phyloP scores from a whole-genome alignment of 1,284 basidiomycete genomes.

The Cutaneotrichosporon arboriforme region DNA sequence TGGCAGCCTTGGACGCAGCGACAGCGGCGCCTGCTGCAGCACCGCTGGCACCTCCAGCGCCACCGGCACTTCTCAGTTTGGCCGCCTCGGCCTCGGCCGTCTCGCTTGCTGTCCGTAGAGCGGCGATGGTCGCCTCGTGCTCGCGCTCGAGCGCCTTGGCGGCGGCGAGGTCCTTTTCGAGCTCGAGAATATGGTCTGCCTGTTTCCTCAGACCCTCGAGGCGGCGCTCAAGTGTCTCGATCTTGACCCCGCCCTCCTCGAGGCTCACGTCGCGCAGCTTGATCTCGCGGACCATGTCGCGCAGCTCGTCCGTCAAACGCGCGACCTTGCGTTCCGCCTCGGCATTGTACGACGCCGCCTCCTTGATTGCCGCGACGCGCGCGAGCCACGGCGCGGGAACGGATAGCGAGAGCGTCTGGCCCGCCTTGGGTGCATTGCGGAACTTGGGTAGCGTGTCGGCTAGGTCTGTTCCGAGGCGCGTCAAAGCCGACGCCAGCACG shows the following conservation, averaged over 20 bases:
- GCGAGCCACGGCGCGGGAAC: constrained; percentile 79
- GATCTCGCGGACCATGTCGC: constrained; percentile 74
- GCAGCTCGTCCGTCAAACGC: constrained; percentile 81
- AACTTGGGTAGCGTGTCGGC: constrained; percentile 63
- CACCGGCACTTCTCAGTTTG: constrained; percentile 65
- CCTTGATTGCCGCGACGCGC: constrained; percentile 81
- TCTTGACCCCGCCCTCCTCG: constrained; percentile 85
- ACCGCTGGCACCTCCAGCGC: constrained; percentile 34
- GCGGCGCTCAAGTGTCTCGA: constrained; percentile 87
- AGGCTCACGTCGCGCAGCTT: constrained; percentile 80
- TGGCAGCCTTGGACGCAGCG: not conserved
- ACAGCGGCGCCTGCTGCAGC: constrained; percentile 53
- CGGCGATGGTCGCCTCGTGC: constrained; percentile 88
- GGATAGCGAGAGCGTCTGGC: constrained; percentile 49
- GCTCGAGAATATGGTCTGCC: constrained; percentile 71
- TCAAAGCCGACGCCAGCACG: constrained; percentile 63
- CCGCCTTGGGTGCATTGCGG: constrained; percentile 63
- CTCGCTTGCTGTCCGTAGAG: constrained; percentile 83
- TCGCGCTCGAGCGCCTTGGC: constrained; percentile 77
- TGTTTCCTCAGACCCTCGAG: constrained; percentile 81
- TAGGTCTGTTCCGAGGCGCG: constrained; percentile 64
- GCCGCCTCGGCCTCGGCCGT: constrained; percentile 77
- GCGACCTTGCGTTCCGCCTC: constrained; percentile 84
- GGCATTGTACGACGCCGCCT: constrained; percentile 73
- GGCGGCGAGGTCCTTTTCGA: constrained; percentile 74